Conservation (phyloP, 805 yeast genomes). For the Starmera pachycereana region DNA sequence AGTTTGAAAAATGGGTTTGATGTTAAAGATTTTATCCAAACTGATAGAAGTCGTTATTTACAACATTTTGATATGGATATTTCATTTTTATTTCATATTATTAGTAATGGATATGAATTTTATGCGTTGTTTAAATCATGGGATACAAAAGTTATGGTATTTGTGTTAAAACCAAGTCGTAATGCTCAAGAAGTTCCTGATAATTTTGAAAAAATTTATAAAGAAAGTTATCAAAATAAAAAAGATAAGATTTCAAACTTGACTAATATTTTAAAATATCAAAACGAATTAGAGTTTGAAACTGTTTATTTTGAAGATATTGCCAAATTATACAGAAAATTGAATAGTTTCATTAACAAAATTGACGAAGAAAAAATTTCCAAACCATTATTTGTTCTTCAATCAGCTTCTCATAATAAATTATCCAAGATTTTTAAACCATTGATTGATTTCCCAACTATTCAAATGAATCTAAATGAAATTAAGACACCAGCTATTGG, state of each 20-base stretch:
- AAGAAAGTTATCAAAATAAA: constrained; percentile 40
- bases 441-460: constrained; percentile 47
- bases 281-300: constrained; percentile 42
- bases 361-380: constrained; percentile 59
- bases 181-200: constrained; percentile 57
- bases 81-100: constrained; percentile 57
- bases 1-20: constrained; percentile 84
- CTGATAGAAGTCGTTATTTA: constrained; percentile 44
- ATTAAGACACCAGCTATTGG: constrained; percentile 61
- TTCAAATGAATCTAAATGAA: constrained; percentile 51
- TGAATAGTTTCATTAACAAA: constrained; percentile 43
- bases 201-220: constrained; percentile 43
- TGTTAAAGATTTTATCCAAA: constrained; percentile 37
- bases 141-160: constrained; percentile 38
- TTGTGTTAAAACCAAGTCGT: constrained; percentile 57
- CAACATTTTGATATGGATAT: constrained; percentile 44
- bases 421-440: constrained; percentile 36
- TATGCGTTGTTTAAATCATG: constrained; percentile 59
- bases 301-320: constrained; percentile 43
- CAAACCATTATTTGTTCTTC: constrained; percentile 56
- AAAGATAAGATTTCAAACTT: constrained; percentile 31
- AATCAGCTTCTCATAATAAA: constrained; percentile 50
- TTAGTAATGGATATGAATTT: constrained; percentile 66
- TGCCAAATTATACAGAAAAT: constrained; percentile 43
- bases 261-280: constrained; percentile 42